These are phyloP conservation scores for Penicillium hesseltinei DNA, from an alignment of 2,329 filamentous ascomycete genomes.

Conservation along the genomic window DNA sequence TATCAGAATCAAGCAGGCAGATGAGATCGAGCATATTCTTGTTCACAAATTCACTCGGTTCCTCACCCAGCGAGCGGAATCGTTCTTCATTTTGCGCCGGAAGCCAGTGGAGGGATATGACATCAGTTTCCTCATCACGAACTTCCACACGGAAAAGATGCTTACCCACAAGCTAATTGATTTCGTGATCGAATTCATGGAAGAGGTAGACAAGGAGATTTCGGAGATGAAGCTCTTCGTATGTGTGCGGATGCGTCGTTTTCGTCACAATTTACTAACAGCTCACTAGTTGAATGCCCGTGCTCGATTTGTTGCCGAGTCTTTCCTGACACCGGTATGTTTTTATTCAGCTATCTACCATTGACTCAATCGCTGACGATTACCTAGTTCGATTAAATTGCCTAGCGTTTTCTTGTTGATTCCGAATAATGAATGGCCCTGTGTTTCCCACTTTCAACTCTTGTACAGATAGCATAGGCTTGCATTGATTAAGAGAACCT, in stretches of 20 bases:
- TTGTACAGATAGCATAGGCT: slow-evolving; percentile 27
- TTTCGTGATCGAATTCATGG: slow-evolving; percentile 99
- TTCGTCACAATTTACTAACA: background rate
- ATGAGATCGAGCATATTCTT: slow-evolving; percentile 86
- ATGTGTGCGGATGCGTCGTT: slow-evolving; percentile 38
- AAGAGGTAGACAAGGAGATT: slow-evolving; percentile 99
- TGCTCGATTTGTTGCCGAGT: slow-evolving; percentile 96
- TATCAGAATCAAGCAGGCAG: slow-evolving; percentile 99
- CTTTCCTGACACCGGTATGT: slow-evolving; percentile 87
- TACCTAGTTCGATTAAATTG: slow-evolving; percentile 32
- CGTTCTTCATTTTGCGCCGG: slow-evolving; percentile 91
- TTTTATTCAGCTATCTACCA: background rate
- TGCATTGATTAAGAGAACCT: slow-evolving; percentile 18
- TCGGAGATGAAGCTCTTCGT: slow-evolving; percentile 99
- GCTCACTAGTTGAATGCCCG: slow-evolving; percentile 79
- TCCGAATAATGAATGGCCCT: slow-evolving; percentile 22
- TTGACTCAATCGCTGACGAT: slow-evolving; percentile 9
- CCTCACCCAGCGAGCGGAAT: slow-evolving; percentile 91
- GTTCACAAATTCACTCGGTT: slow-evolving; percentile 99
- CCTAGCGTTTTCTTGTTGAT: slow-evolving; percentile 22
- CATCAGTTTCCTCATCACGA: slow-evolving; percentile 97
- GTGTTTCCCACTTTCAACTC: slow-evolving; percentile 16
- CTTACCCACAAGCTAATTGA: slow-evolving; percentile 98
- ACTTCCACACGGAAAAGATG: slow-evolving; percentile 98
- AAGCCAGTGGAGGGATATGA: slow-evolving; percentile 98